These are phyloP conservation scores for Salix koriyanagi DNA, from an alignment of 345 rosid species.

Conservation along the genomic window DNA sequence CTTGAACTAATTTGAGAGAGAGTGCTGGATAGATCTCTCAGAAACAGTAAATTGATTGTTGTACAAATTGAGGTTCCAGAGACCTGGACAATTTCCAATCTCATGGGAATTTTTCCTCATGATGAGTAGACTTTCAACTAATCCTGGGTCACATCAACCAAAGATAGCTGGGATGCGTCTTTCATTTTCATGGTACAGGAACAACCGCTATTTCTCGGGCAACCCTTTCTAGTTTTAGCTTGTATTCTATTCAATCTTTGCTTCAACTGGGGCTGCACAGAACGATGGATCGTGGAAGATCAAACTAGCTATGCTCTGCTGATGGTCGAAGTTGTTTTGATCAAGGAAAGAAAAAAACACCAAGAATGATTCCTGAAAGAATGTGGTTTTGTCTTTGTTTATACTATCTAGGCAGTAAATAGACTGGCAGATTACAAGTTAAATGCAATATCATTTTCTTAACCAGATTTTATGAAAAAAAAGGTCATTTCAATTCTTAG, in stretches of 20 bases:
- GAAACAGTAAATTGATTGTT: conserved; percentile 40
- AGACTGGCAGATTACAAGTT: too few relatives aligned
- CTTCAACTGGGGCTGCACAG: background rate
- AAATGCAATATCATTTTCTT: too few relatives aligned
- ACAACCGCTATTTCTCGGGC: background rate
- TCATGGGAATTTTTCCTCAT: conserved; percentile 30
- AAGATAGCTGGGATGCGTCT: background rate
- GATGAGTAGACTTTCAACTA: conserved; percentile 32
- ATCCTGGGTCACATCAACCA: background rate
- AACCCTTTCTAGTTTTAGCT: background rate
- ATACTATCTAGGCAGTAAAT: too few relatives aligned
- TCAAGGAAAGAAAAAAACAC: background rate
- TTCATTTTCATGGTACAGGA: too few relatives aligned
- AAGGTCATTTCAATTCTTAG: too few relatives aligned
- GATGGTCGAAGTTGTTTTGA: background rate
- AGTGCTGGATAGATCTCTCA: conserved; percentile 38
- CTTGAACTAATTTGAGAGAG: too few relatives aligned
- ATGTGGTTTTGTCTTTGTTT: too few relatives aligned
- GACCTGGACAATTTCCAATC: conserved; percentile 38
- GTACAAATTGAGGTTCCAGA: conserved; percentile 36
- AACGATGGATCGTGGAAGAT: background rate
- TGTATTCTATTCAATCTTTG: background rate
- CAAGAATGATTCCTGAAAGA: too few relatives aligned
- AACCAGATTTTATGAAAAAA: too few relatives aligned
- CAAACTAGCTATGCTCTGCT: background rate